phyloP scores from a whole-genome alignment of 2,329 filamentous ascomycete species.

The Calonectria henricotiae region DNA sequence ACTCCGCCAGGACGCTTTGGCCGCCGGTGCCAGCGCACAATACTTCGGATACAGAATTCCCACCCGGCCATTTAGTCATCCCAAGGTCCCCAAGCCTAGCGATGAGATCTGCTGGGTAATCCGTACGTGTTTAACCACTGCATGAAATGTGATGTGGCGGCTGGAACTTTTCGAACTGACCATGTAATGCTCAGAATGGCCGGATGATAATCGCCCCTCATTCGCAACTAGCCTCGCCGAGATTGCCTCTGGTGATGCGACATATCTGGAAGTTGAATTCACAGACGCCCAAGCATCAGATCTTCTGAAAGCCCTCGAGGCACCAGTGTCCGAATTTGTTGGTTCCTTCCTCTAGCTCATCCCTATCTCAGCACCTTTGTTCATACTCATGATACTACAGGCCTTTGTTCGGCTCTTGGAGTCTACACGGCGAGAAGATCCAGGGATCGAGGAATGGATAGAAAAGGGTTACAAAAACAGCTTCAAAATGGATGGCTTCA shows the following conservation, averaged over 20 bases:
- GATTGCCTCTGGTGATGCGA: not conserved
- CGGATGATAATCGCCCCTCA: not conserved
- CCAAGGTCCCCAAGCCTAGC: constrained; percentile 19
- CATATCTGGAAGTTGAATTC: not conserved
- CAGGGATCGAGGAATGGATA: not conserved
- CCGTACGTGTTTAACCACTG: not conserved
- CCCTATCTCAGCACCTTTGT: not conserved
- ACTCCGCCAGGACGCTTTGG: constrained; percentile 5
- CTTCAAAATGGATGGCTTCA: constrained; percentile 1
- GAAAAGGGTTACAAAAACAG: not conserved
- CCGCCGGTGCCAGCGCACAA: constrained; percentile 8
- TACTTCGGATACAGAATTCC: constrained; percentile 13
- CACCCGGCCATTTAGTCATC: constrained; percentile 8
- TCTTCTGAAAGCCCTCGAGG: not conserved
- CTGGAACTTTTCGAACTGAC: not conserved
- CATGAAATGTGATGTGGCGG: not conserved
- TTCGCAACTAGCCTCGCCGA: not conserved
- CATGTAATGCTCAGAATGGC: not conserved
- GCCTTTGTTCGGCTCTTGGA: constrained; percentile 2
- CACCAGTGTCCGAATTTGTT: constrained; percentile 11
- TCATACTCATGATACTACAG: not conserved
- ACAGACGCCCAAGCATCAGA: not conserved
- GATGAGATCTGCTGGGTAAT: constrained; percentile 1
- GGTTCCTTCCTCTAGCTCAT: not conserved
- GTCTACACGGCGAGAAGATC: too few species aligned